Conservation (phyloP, 805 yeast species). For the Candida cerambycidarum region DNA sequence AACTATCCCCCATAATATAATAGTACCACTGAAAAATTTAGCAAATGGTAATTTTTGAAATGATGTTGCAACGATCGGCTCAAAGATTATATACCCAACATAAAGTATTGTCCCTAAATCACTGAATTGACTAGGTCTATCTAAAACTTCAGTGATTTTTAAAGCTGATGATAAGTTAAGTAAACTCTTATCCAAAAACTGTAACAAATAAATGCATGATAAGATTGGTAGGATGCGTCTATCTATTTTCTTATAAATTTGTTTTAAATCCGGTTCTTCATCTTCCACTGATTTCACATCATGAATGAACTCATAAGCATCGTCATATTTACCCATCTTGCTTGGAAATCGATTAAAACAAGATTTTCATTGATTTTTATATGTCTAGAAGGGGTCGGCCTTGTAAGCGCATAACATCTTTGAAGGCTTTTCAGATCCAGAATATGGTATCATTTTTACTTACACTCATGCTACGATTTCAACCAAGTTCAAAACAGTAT, state of each 20-base stretch:
- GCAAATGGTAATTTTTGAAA: slow-evolving; percentile 56
- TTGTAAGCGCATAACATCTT: slow-evolving; percentile 10
- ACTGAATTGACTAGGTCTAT: slow-evolving; percentile 46
- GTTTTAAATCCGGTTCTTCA: slow-evolving; percentile 8
- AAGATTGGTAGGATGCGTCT: slow-evolving; percentile 46
- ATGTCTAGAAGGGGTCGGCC: background rate
- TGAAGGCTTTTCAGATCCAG: slow-evolving; percentile 1
- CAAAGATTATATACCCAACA: slow-evolving; percentile 54
- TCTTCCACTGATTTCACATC: slow-evolving; percentile 4
- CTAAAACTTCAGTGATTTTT: slow-evolving; percentile 55
- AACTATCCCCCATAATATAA: slow-evolving; percentile 55
- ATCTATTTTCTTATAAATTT: slow-evolving; percentile 43
- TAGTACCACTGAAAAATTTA: slow-evolving; percentile 47
- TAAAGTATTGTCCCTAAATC: slow-evolving; percentile 54
- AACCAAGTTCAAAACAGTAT: background rate
- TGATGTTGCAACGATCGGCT: slow-evolving; percentile 41
- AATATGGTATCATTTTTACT: too few species aligned
- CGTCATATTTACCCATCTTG: slow-evolving; percentile 19
- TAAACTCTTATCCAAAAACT: slow-evolving; percentile 59
- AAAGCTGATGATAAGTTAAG: slow-evolving; percentile 62
- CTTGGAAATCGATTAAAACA: background rate
- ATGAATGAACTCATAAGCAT: slow-evolving; percentile 22
- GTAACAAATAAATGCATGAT: slow-evolving; percentile 54
- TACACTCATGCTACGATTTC: too few species aligned
- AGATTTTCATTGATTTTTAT: background rate